phyloP scores from a whole-genome alignment of 768 basidiomycete species.

The Leucocoprinus leucothites region DNA sequence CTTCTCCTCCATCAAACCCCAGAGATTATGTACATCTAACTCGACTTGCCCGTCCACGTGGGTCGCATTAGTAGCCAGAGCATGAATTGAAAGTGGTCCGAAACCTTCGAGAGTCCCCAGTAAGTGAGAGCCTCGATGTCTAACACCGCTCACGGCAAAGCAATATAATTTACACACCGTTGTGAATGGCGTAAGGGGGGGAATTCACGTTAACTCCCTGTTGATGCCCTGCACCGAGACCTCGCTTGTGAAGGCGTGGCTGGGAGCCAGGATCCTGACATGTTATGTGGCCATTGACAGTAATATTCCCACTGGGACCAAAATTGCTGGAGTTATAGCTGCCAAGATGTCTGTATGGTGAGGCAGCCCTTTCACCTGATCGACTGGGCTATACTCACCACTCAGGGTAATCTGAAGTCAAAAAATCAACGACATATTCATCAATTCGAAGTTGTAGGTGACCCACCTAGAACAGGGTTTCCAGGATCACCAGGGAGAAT shows the following conservation, averaged over 20 bases:
- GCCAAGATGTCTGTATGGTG: conserved; percentile 3
- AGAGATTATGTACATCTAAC: conserved; percentile 68
- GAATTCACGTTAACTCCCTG: conserved; percentile 45
- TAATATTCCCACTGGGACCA: conserved; percentile 74
- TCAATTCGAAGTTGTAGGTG: background rate
- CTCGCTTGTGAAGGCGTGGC: conserved; percentile 34
- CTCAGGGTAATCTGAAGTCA: conserved; percentile 55
- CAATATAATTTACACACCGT: conserved; percentile 39
- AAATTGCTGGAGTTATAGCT: conserved; percentile 63
- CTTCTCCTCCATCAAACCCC: conserved; percentile 69
- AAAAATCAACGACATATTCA: conserved; percentile 1
- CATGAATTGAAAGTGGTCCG: conserved; percentile 49
- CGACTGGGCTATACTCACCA: conserved; percentile 37
- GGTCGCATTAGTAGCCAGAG: conserved; percentile 70
- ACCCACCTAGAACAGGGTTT: conserved; percentile 37
- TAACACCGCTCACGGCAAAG: conserved; percentile 1
- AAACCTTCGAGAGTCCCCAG: conserved; percentile 30
- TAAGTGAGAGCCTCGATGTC: background rate
- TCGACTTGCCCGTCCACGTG: conserved; percentile 61
- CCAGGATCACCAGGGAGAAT: conserved; percentile 57
- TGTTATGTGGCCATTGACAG: conserved; percentile 62
- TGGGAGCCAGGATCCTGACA: conserved; percentile 25
- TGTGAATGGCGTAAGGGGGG: conserved; percentile 72
- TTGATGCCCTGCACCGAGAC: conserved; percentile 48
- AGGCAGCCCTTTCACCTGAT: conserved; percentile 6